Evolutionary conservation across 371 early-diverging fungal species (phyloP), one percentile per base, ranked within the genome.

Genomic region (Apophysomyces elegans): DNA sequence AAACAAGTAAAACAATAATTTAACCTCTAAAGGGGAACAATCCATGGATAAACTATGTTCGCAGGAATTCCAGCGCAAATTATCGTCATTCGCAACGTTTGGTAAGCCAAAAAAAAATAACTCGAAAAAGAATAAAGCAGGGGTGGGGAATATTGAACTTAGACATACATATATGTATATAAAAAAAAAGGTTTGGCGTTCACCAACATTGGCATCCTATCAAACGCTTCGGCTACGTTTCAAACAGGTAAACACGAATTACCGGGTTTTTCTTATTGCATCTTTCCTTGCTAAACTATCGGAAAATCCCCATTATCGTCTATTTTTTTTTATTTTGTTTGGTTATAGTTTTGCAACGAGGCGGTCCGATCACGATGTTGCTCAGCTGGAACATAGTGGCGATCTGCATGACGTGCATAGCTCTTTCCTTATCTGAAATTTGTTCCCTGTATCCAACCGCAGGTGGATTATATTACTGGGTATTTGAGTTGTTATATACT

Each of bases 391-490:
- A 88, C 63, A 47, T 87, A 32, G 89, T 87, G 7, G 81, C 86
- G 12, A 56, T 81, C 50, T 88, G 88, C 66, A 86, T 87, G 66
- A 65, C 88, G 58, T 83, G 84, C 71, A 74, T 90, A 37, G 89
- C 87, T 1, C 70, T 89, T 36, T 84, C 89, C 2, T 66, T 91
- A 71, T 85, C 90, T n/a, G 91, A 91, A 70, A 89, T 90, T 56
- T 88, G 89, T 66, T 89, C 89, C 0, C 73, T 90, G 0, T 91
- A 85, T 71, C 89, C 91, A 14, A 85, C 87, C 26, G 85, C 85
- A 39, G 91, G 91, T 16, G 88, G 89, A 1, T 65, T 91, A 7
- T 91, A 90, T 72, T 89, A 85, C 66, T 90, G 87, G 86, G 72
- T 71, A 0, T 78, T 70, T 59, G 78, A 81, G 32, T 46, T 78